Conservation (phyloP, 345 rosid species). For the Cardamine occulta region DNA sequence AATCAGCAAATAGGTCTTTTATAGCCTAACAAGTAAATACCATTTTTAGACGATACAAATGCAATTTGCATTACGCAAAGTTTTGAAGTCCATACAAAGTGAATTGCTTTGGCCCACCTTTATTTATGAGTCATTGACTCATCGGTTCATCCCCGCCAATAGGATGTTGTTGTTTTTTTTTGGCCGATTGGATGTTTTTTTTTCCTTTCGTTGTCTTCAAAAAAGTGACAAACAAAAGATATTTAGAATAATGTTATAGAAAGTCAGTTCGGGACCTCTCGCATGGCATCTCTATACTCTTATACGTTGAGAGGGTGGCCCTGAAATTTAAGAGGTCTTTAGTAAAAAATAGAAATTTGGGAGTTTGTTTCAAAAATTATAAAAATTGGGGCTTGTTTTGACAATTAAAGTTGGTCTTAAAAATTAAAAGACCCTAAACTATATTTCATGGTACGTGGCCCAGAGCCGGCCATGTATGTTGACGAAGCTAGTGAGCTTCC, state of each 20-base stretch:
- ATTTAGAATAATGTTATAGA: not conserved
- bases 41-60: not conserved
- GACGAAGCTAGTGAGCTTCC: not conserved
- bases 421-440: too few relatives aligned
- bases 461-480: not conserved
- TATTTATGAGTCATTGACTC: not conserved
- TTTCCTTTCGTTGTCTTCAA: not conserved
- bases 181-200: not conserved
- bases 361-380: too few relatives aligned
- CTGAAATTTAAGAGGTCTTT: too few relatives aligned
- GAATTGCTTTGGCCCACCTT: not conserved
- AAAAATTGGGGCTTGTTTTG: too few relatives aligned
- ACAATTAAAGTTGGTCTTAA: too few relatives aligned
- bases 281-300: slow-evolving; percentile 19
- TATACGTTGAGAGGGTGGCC: not conserved
- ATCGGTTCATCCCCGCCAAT: not conserved
- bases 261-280: not conserved
- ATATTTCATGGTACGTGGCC: too few relatives aligned
- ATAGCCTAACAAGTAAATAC: not conserved
- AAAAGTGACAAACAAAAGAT: not conserved
- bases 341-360: too few relatives aligned
- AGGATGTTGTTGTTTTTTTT: not conserved
- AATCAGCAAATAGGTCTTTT: not conserved
- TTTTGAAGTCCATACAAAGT: not conserved
- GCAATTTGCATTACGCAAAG: not conserved